Evolutionary conservation across 345 rosid species (phyloP), one percentile per base, ranked within the genome.

Genomic region (Lepidium aucheri): DNA sequence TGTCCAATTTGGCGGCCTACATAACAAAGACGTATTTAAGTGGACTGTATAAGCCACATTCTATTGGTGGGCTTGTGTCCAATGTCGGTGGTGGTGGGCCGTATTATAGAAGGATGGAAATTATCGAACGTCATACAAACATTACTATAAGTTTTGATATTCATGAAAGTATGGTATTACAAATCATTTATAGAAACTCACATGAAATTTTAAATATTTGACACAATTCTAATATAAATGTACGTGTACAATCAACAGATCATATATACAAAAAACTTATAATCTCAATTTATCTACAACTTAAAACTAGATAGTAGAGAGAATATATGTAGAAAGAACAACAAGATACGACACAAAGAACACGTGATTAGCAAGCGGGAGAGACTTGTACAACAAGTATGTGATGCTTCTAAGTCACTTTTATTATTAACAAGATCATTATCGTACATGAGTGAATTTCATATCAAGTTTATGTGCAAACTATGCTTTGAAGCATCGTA

Each of bases 401-500:
- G 17, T 70, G 50, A 62, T 62, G 74, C 74, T 70, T 70, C 39
- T 36, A 70, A 70, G 63, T 36, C 14, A 62, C 49, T 70, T 47
- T 57, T 46, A n/a, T 5, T 36, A 47, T 68, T 45, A 67, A 56
- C 64, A 54, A 13, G 32, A 51, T 28, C 32, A 28, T 41, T 53
- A 44, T 63, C 34, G 68, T 44, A 62, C 26, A 53, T 62, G 46
- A 43, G 47, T 33, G 47, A 52, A 53, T 61, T 70, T 35, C 47
- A 42, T 42, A 22, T 34, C 47, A 69, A 60, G 47, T 52, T 42
- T 69, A 47, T 61, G 22, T 69, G 8, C 47, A 69, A 69, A 61
- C 6, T 69, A 52, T 60, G 74, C 67, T 69, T 69, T 52, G 54
- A 69, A 69, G 74, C 68, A 69, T 52, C 60, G 14, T 60, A 33